A percentile compares a stretch with the other conserved stretches of the same genome.
phyloP scores from a whole-genome alignment of 768 basidiomycete genomes.

The Boletus reticuloceps region DNA sequence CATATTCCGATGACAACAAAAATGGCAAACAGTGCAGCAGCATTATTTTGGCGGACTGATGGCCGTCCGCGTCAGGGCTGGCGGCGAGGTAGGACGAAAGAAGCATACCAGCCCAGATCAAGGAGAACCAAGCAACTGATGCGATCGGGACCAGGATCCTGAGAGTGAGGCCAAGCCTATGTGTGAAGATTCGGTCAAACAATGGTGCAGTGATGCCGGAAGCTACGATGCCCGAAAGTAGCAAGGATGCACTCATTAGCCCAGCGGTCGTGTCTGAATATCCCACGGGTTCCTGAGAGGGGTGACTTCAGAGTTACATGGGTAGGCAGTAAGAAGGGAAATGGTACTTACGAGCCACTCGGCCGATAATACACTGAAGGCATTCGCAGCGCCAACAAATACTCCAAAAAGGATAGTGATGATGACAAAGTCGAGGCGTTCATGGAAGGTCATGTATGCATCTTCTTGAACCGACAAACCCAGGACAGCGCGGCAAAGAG shows the following conservation, averaged over 20 bases:
- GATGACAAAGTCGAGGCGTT: slow-evolving; percentile 71
- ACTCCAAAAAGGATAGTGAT: slow-evolving; percentile 59
- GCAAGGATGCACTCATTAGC: slow-evolving; percentile 64
- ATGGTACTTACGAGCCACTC: slow-evolving; percentile 59
- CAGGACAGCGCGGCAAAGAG: slow-evolving; percentile 54
- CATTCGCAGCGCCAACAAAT: slow-evolving; percentile 60
- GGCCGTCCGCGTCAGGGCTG: not conserved
- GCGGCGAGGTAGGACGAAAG: not conserved
- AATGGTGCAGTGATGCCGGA: slow-evolving; percentile 69
- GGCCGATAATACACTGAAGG: slow-evolving; percentile 63
- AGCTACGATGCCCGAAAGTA: slow-evolving; percentile 68
- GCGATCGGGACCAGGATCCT: slow-evolving; percentile 63
- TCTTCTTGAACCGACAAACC: slow-evolving; percentile 41
- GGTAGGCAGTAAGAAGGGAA: not conserved
- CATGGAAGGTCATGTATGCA: slow-evolving; percentile 57
- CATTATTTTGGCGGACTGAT: slow-evolving; percentile 61
- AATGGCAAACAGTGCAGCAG: slow-evolving; percentile 58
- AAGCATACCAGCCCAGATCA: slow-evolving; percentile 76
- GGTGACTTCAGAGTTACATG: not conserved
- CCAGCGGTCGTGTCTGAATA: slow-evolving; percentile 68
- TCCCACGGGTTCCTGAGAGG: slow-evolving; percentile 61
- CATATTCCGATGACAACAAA: slow-evolving; percentile 66
- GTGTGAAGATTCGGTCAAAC: slow-evolving; percentile 81
- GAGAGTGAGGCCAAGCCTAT: slow-evolving; percentile 57
- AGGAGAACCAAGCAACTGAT: slow-evolving; percentile 61